These are phyloP conservation scores for Nannochloris sp. DNA, from an alignment of 139 green algal species.

Conservation along the genomic window DNA sequence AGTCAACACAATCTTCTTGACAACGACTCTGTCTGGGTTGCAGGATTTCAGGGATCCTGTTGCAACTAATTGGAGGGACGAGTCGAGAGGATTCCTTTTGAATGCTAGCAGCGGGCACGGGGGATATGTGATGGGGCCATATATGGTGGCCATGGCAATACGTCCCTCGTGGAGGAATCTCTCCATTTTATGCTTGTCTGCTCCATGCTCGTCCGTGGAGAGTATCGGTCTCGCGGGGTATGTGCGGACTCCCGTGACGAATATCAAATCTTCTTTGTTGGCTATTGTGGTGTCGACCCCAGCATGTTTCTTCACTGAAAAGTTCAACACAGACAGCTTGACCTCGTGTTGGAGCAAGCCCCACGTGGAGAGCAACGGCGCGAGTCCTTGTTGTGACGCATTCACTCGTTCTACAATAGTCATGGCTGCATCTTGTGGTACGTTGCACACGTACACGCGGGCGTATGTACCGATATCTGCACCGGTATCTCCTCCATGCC, in stretches of 20 bases:
- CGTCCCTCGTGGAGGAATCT: conserved; percentile 65
- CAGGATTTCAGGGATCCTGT: conserved; percentile 53
- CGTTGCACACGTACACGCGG: conserved; percentile 44
- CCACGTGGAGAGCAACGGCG: conserved; percentile 44
- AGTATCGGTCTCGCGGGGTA: conserved; percentile 54
- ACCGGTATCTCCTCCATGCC: neutral
- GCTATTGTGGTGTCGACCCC: conserved; percentile 45
- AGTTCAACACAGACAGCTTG: conserved; percentile 85
- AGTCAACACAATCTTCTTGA: conserved; percentile 84
- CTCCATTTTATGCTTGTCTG: conserved; percentile 93
- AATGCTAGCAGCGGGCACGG: conserved; percentile 86
- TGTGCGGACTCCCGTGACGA: conserved; percentile 58
- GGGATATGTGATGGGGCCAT: conserved; percentile 75
- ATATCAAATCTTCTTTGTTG: conserved; percentile 79
- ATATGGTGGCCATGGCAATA: conserved; percentile 58
- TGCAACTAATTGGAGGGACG: conserved; percentile 8
- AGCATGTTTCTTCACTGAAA: conserved; percentile 55
- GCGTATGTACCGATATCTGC: conserved; percentile 56
- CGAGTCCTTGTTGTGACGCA: conserved; percentile 11
- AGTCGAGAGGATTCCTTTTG: conserved; percentile 34
- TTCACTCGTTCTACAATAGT: conserved; percentile 29
- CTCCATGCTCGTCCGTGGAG: conserved; percentile 56
- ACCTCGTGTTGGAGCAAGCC: conserved; percentile 88
- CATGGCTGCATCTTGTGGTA: conserved; percentile 39
- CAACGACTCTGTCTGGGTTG: conserved; percentile 76